phyloP scores from a whole-genome alignment of 805 yeast genomes.

The Torulaspora quercuum region DNA sequence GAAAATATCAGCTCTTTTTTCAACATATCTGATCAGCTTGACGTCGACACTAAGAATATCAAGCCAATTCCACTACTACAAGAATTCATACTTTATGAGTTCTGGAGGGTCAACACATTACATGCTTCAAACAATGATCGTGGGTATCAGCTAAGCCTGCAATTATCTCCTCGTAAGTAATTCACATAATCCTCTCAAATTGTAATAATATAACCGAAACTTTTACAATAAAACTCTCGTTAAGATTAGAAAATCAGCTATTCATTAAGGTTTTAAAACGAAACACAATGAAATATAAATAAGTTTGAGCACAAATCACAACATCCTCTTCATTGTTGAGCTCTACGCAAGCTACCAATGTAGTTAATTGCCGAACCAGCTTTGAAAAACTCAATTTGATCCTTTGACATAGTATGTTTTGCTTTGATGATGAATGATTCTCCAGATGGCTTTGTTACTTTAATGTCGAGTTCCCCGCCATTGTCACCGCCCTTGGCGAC shows the following conservation, averaged over 20 bases:
- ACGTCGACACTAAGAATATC: slow-evolving; percentile 31
- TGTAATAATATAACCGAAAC: slow-evolving; percentile 6
- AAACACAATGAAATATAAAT: slow-evolving; percentile 8
- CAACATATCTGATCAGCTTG: slow-evolving; percentile 26
- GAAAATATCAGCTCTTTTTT: slow-evolving; percentile 30
- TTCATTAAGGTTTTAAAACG: too few species aligned
- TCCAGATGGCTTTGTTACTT: slow-evolving; percentile 74
- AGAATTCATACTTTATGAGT: slow-evolving; percentile 59
- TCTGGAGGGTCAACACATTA: slow-evolving; percentile 65
- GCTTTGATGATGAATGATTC: slow-evolving; percentile 64
- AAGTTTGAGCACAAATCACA: slow-evolving; percentile 1
- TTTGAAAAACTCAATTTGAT: slow-evolving; percentile 92
- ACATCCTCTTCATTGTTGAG: slow-evolving; percentile 7
- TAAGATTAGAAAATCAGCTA: too few species aligned
- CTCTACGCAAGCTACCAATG: slow-evolving; percentile 61
- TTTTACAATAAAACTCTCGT: background rate
- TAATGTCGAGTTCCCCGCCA: slow-evolving; percentile 73
- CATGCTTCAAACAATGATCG: slow-evolving; percentile 61
- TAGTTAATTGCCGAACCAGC: slow-evolving; percentile 96
- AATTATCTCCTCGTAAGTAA: slow-evolving; percentile 34
- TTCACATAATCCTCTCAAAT: background rate
- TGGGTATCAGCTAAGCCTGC: slow-evolving; percentile 68
- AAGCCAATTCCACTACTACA: slow-evolving; percentile 38
- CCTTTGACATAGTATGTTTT: slow-evolving; percentile 95
- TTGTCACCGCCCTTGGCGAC: slow-evolving; percentile 78